Evolutionary conservation across 129 eudicot genomes (phyloP), one percentile per base, ranked within the genome.

Genomic region (Rutidosis leptorrhynchoides): DNA sequence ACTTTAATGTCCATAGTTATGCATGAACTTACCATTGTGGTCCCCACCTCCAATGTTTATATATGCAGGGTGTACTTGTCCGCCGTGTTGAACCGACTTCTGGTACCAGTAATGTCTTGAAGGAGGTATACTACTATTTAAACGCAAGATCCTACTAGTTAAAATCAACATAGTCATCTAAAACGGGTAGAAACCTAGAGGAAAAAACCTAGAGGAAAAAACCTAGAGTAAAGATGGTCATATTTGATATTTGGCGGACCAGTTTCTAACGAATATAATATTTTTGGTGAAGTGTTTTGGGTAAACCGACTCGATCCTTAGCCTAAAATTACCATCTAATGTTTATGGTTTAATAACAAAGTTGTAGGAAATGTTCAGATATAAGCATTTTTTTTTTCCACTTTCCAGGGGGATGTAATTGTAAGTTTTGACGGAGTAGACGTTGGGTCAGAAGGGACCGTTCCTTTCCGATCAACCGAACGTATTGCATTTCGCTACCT

Each of bases 401-500:
- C 61, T 75, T 62, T 68, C 46, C 87, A 92, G 98, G 98, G 98
- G 54, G 98, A 92, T 67, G 96, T 92, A 52, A 83, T 92, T 62
- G 96, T 88, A 37, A 85, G 95, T 82, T 92, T 92, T 74, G 89
- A 92, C 69, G 86, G 84, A 43, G 79, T 86, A 67, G 85, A 69
- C 65, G 87, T 93, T 33, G 98, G 98, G 52, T 80, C 76, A 67
- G 98, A 93, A 86, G 98, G 96, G 76, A 93, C 98, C 68, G 95
- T 88, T 73, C 98, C 96, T 29, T 93, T 88, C 58, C 89, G 95
- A 68, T 77, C 95, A 74, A 82, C 95, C 17, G 96, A 89, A 67
- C 96, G 95, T 74, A 93, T 93, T 71, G 98, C 98, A 65, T 93
- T 93, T 64, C 96, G 98, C 77, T 89, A 85, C 80, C 92, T 93